Base-by-base conservation (phyloP, 192 early-diverging fungal species). In the Funneliformis geosporum region DNA sequence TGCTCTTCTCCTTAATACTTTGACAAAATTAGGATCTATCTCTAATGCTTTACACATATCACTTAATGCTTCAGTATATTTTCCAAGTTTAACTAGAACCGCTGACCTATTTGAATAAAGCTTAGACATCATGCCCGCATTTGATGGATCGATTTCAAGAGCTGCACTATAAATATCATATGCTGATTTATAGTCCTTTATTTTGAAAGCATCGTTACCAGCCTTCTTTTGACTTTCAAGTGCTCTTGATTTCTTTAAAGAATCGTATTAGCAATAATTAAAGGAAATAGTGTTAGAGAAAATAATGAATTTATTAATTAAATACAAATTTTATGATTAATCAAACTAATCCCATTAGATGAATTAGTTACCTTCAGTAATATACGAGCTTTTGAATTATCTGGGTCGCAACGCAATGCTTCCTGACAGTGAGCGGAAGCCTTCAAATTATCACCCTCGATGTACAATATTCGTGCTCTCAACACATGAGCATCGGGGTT, bases 21-120 rank as follows among this genome's bases (percentile, higher is more conserved):
- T 96, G 74, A 85, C 74, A 82, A 94, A 96, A 33, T 84, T 47
- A 68, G 85, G 74, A 67, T 87, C 86, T 11, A 94, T 80, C 60
- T 91, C 90, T 65, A 96, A 79, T 47, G 95, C 92, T 40, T 86
- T 84, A 46, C 86, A 85, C 81, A 90, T 90, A 73, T 95, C 95
- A 50, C 78, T 62, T 39, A 93, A 78, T 18, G 90, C 86, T 65
- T 90, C 85, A 8, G 86, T 74, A 60, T 89, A 86, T 62, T 89
- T 88, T 50, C 79, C 81, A 38, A 89, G 80, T 92, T 94, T 94
- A 81, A 86, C 81, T 61, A 90, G 76, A 27, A 92, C 93, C 18
- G 86, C 91, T n/a, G 94, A 92, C 43, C 94, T 85, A 81, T 95
- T 96, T 44, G 89, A 91, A 64, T 93, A 91, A 62, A 95, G 82